Evolutionary conservation across 768 basidiomycete genomes (phyloP).

Genomic region (Pluteus cervinus): DNA sequence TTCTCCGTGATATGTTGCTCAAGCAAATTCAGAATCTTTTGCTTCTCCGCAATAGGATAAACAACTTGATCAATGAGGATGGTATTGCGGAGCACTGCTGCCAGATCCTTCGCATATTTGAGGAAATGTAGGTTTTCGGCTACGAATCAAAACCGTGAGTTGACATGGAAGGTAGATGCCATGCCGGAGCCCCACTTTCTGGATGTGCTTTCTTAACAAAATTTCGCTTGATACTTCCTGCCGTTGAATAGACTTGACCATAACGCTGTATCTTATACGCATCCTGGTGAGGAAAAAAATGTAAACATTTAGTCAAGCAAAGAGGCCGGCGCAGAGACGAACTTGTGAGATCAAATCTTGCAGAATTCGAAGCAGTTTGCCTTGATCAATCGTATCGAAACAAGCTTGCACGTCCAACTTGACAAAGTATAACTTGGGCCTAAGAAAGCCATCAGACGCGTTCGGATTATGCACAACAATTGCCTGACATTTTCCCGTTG

Average conservation of each 20-base stretch:
- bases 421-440: slow-evolving; percentile 89
- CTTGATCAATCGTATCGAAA: slow-evolving; percentile 94
- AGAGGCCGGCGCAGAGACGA: background rate
- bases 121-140: slow-evolving; percentile 77
- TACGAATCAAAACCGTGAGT: slow-evolving; percentile 25
- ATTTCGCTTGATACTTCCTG: slow-evolving; percentile 50
- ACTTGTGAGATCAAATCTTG: slow-evolving; percentile 71
- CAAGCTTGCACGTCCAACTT: slow-evolving; percentile 96
- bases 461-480: too few relatives aligned
- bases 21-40: slow-evolving; percentile 65
- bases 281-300: slow-evolving; percentile 40
- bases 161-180: background rate
- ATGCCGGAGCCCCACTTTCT: slow-evolving; percentile 34
- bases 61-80: slow-evolving; percentile 72
- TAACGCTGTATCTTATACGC: slow-evolving; percentile 66
- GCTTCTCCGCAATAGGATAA: slow-evolving; percentile 48
- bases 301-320: background rate
- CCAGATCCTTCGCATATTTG: slow-evolving; percentile 61
- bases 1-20: slow-evolving; percentile 90
- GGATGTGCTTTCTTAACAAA: slow-evolving; percentile 61
- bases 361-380: slow-evolving; percentile 75
- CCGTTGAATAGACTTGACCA: slow-evolving; percentile 53
- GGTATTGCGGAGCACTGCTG: slow-evolving; percentile 59
- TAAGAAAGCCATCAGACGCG: slow-evolving; percentile 28
- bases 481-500: slow-evolving; percentile 50